Evolutionary conservation across 176 grass and related monocot genomes (phyloP).

Genomic region (Musa beccarii): DNA sequence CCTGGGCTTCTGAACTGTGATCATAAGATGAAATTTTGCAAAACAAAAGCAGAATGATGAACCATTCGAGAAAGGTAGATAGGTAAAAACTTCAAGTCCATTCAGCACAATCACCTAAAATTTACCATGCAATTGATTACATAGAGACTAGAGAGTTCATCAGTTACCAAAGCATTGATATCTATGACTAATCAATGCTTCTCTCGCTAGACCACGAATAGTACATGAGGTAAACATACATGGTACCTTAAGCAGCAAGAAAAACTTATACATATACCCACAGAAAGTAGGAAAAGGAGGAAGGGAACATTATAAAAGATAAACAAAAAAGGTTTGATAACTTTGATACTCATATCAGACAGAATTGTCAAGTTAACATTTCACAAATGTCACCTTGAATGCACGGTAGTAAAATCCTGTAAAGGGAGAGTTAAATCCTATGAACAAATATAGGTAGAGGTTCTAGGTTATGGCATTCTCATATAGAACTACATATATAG

Average conservation of each 20-base stretch:
- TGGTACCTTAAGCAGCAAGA: background rate
- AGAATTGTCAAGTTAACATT: background rate
- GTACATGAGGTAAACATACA: background rate
- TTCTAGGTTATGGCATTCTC: background rate
- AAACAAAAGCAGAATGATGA: background rate
- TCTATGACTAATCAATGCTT: background rate
- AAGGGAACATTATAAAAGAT: background rate
- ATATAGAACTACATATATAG: background rate
- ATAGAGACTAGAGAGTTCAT: background rate
- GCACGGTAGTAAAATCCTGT: no score
- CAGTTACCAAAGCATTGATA: background rate
- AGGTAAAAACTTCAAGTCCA: background rate
- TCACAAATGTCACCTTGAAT: background rate
- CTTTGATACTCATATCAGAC: background rate
- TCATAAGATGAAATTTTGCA: background rate
- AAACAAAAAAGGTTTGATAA: background rate
- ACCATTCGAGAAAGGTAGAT: background rate
- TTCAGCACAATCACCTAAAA: background rate
- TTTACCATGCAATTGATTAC: background rate
- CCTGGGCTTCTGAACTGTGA: constrained; percentile 83
- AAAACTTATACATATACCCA: background rate
- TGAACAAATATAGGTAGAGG: background rate
- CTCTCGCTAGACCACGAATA: background rate
- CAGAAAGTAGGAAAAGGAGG: background rate
- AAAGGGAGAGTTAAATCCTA: background rate